Evolutionary conservation across 345 rosid species (phyloP).

Genomic region (Populus pruinosa): DNA sequence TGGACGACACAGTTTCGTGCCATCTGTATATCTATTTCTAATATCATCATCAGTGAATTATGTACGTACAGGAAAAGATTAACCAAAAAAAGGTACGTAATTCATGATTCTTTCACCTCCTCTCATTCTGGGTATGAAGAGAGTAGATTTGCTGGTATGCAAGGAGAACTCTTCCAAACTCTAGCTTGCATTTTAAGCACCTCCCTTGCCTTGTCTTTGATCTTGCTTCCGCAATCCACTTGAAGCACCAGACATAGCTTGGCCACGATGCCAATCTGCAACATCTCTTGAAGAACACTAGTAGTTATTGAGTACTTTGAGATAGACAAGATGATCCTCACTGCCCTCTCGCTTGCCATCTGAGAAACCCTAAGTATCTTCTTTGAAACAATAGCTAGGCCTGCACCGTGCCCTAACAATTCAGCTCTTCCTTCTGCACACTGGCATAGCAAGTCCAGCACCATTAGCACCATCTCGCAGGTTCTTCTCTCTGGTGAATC

Average conservation of each 20-base stretch:
- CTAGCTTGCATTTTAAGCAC: constrained; percentile 38
- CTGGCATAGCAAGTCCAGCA: constrained; percentile 41
- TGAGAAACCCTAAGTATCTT: constrained; percentile 44
- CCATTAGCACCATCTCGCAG: constrained; percentile 38
- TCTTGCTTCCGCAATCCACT: constrained; percentile 28
- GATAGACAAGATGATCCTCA: constrained; percentile 33
- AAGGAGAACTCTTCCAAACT: constrained; percentile 44
- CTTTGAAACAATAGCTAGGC: constrained; percentile 39
- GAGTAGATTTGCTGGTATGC: constrained; percentile 31
- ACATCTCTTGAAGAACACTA: constrained; percentile 40
- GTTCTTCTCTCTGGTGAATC: constrained; percentile 32
- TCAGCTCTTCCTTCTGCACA: constrained; percentile 43
- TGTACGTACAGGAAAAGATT: background rate
- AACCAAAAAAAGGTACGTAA: background rate
- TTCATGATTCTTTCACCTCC: background rate
- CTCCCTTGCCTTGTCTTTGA: constrained; percentile 43
- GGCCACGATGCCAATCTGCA: constrained; percentile 37
- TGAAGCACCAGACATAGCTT: constrained; percentile 44
- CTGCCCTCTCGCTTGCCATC: constrained; percentile 39
- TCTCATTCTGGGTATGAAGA: constrained; percentile 32
- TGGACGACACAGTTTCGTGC: background rate
- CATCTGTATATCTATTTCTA: background rate
- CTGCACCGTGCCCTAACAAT: constrained; percentile 35
- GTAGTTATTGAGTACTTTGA: constrained; percentile 36
- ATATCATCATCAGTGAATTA: background rate